phyloP scores from a whole-genome alignment of 768 basidiomycete species.

The Lyophyllum shimeji region DNA sequence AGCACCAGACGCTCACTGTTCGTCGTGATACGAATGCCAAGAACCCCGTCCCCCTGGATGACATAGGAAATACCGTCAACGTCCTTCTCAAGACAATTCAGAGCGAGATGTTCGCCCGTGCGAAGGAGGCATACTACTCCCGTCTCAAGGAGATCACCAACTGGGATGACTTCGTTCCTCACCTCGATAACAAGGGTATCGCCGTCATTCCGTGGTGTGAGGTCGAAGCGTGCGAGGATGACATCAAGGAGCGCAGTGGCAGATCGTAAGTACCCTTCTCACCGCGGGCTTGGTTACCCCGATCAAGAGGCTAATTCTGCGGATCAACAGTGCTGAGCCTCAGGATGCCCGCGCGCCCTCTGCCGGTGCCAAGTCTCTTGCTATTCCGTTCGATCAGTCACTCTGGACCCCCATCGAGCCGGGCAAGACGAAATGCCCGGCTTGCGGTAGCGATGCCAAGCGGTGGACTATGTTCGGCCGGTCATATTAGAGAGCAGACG shows the following conservation, averaged over 20 bases:
- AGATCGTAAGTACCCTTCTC: conserved; percentile 58
- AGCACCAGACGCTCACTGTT: conserved; percentile 78
- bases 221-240: conserved; percentile 88
- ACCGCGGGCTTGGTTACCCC: not conserved
- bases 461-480: conserved; percentile 97
- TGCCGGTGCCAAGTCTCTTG: conserved; percentile 95
- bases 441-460: conserved; percentile 86
- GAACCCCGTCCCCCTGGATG: conserved; percentile 40
- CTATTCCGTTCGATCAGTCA: conserved; percentile 93
- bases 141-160: conserved; percentile 71
- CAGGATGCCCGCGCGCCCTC: conserved; percentile 95
- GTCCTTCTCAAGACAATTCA: conserved; percentile 85
- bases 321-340: conserved; percentile 64
- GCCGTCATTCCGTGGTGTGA: conserved; percentile 97
- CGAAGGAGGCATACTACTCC: conserved; percentile 69
- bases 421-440: conserved; percentile 88
- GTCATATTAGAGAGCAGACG: conserved; percentile 56
- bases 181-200: conserved; percentile 84
- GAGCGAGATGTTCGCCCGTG: conserved; percentile 79
- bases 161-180: conserved; percentile 94
- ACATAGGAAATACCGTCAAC: conserved; percentile 49
- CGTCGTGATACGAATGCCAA: conserved; percentile 67
- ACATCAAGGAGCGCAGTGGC: conserved; percentile 94
- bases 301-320: conserved; percentile 13
- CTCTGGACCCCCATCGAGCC: conserved; percentile 77